phyloP scores from a whole-genome alignment of 495 filamentous ascomycete species.

The Hypoxylon crocopeplum region DNA sequence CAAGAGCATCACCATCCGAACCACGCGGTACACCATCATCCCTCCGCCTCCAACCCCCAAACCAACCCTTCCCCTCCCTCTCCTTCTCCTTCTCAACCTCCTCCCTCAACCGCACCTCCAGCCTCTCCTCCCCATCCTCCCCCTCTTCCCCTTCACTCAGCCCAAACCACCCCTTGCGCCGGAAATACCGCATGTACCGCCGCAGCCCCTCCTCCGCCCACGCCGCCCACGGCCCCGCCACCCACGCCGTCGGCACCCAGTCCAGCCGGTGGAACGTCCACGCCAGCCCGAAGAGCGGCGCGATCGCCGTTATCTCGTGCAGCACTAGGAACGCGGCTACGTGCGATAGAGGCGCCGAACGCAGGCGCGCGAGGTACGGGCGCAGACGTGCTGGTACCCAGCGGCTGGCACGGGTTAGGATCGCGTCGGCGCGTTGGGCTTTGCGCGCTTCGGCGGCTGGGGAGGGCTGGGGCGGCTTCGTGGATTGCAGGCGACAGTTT shows the following conservation, averaged over 20 bases:
- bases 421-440: conserved; percentile 21
- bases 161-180: conserved; percentile 57
- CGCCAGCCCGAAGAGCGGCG: conserved; percentile 78
- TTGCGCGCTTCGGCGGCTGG: conserved; percentile 11
- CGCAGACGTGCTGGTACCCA: conserved; percentile 65
- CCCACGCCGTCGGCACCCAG: conserved; percentile 64
- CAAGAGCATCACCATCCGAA: conserved; percentile 13
- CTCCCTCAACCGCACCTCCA: conserved; percentile 20
- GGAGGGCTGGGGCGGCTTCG: conserved; percentile 7
- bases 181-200: conserved; percentile 53
- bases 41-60: conserved; percentile 8
- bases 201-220: conserved; percentile 53
- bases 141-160: conserved; percentile 33
- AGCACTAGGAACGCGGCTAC: conserved; percentile 86
- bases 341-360: conserved; percentile 79
- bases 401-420: conserved; percentile 56
- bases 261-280: conserved; percentile 77
- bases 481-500: conserved; percentile 30
- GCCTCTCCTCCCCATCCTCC: conserved; percentile 21
- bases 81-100: conserved; percentile 20
- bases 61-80: conserved; percentile 19
- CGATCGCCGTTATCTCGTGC: conserved; percentile 87
- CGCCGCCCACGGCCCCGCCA: conserved; percentile 46
- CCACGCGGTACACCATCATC: conserved; percentile 29
- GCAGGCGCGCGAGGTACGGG: conserved; percentile 69